A percentile compares a stretch with the other conserved stretches of the same genome.
Evolutionary conservation across 1,284 basidiomycete species (phyloP).

Genomic region (Cutaneotrichosporon spelunceum): DNA sequence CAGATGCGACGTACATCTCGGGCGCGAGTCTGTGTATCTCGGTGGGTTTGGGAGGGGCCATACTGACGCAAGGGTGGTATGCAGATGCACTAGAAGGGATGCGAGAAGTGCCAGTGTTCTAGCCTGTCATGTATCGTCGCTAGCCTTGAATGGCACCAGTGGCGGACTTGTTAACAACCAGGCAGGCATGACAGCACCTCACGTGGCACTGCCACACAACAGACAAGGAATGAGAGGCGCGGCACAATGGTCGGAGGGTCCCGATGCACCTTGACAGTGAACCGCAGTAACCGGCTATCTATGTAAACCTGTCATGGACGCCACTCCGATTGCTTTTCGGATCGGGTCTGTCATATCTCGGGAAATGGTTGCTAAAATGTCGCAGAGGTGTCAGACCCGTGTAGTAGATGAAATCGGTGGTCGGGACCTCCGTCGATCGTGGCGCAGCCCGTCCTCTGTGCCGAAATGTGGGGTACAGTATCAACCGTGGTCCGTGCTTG

Average conservation of each 20-base stretch:
- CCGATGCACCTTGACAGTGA: too few relatives aligned
- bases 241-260: too few relatives aligned
- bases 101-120: neutral
- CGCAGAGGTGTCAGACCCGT: neutral
- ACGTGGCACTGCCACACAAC: neutral
- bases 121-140: too few relatives aligned
- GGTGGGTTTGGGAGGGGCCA: slow-evolving; percentile 11
- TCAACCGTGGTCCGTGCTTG: too few relatives aligned
- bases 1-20: slow-evolving; percentile 19
- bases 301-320: too few relatives aligned
- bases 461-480: neutral
- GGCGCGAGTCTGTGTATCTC: slow-evolving; percentile 20
- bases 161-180: neutral
- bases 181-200: neutral
- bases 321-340: neutral
- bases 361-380: neutral
- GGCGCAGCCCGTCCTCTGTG: neutral
- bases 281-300: too few relatives aligned
- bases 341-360: neutral
- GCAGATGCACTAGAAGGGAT: slow-evolving; percentile 9
- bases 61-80: neutral
- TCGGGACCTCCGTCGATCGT: neutral
- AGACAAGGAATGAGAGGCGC: neutral
- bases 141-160: too few relatives aligned
- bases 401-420: neutral